Base-by-base conservation (phyloP, 352 stramenopile species). In the Globisporangium lucens region DNA sequence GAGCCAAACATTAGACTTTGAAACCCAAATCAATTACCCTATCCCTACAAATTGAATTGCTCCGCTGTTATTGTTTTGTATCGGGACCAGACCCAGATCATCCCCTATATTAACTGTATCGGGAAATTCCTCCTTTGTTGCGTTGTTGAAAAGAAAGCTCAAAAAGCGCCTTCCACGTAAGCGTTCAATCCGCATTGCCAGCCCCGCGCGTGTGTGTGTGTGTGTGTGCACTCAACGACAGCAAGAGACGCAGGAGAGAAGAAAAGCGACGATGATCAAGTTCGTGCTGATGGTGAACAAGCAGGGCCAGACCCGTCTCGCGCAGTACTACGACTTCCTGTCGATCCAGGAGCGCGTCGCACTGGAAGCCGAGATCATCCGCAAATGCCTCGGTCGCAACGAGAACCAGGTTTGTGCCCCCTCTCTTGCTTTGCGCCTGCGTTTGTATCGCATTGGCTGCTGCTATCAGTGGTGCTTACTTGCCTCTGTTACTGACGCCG, bases 281-380 rank as follows among this genome's bases (percentile, higher is more conserved):
- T 98, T 98, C 74, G 87, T 98, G 62, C 72, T 98, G 53, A 97
- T 98, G 92, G 95, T 99, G 65, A 99, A 99, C 82, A 99, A 99
- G 84, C 97, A 99, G 78, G 98, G 98, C 51, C 98, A 99, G 85
- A 99, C 98, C 58, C 92, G 98, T n/a, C 87, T 99, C 60, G 98
- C 97, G 7, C 97, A 98, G 64, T 99, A 99, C 82, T 99, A 99
- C 75, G 96, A 99, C 87, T 99, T 98, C 87, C 89, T 99, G 62
- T 93, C 94, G 36, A 99, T 99, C 80, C 93, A 98, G 66, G 97
- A 99, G 81, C 89, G 98, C 67, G 95, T 98, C 20, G 97, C 98
- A 36, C 82, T 99, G 29, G 98, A 99, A 79, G 97, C 94, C 27
- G 95, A 99, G 83, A 99, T 99, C 71, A 99, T 99, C 74, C 96